Base-by-base conservation (phyloP, 1,284 basidiomycete species). In the Chondrostereum purpureum region DNA sequence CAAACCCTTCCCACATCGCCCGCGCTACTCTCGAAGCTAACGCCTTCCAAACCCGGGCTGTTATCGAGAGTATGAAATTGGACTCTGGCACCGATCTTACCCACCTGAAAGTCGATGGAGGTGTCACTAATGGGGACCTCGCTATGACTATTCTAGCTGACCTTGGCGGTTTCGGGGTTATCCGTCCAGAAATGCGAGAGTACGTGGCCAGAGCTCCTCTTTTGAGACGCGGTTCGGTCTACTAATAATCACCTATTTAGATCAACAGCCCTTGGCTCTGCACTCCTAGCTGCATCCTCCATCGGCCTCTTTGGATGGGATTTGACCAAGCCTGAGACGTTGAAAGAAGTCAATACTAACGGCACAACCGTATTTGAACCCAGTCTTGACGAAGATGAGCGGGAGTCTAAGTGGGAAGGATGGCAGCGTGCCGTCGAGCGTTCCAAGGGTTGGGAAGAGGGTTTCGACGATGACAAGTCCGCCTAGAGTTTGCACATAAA, bases 181-280 rank as follows among this genome's bases (percentile, higher is more conserved):
- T 94, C 50, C 75, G 95, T 44, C 94, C 95, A 12, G 85, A 92
- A 58, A 99, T 99, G 95, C 75, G 94, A 62, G 95, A 99, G 88
- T 88, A 56, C 52, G 83, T 76, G 19, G 18, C 22, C 1, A 31
- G 33, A n/a, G 21, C 11, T 43, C 22, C 38, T 4, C 21, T n/a
- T 17, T 4, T 27, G 27, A 8, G 27, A 8, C 27, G 27, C n/a
- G 27, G 27, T 38, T 44, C 33, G 46, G 11, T 24, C 13, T 20
- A 8, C 19, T 18, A 11, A 45, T 39, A n/a, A n/a, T n/a, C n/a
- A n/a, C n/a, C 39, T n/a, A 42, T 36, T 43, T 50, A 90, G 88
- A 63, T 93, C 91, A 6, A 99, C 95, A 4, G 95, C 96, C 4
- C 73, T 99, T 33, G 95, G 95, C n/a, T 92, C 92, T 6, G 96